Percentiles rank a stretch among this genome's conserved stretches.
Conservation (phyloP, 768 basidiomycete species). For the Leccinum barrowsii region DNA sequence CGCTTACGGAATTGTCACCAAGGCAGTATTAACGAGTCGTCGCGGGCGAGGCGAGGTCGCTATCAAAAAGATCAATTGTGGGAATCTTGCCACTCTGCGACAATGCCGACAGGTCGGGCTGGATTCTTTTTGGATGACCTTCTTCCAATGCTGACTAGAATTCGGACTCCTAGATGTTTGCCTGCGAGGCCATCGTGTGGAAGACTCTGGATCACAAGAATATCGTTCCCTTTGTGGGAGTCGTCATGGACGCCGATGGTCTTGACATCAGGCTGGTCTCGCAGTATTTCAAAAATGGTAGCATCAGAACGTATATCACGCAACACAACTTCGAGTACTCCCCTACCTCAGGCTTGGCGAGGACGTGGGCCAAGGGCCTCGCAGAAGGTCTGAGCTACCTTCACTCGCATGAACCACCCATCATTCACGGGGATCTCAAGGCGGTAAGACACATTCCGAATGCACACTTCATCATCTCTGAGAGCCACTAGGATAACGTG, state of each 20-base stretch:
- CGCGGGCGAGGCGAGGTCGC: conserved; percentile 10
- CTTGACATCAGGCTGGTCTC: conserved; percentile 23
- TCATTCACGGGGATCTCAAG: conserved; percentile 43
- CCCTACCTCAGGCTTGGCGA: background rate
- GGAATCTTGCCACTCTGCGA: background rate
- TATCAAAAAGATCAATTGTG: conserved; percentile 24
- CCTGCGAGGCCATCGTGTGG: conserved; percentile 30
- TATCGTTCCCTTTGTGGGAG: conserved; percentile 26
- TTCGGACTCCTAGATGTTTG: conserved; percentile 14
- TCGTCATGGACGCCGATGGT: conserved; percentile 3
- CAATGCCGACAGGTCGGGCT: conserved; percentile 13
- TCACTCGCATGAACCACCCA: conserved; percentile 22
- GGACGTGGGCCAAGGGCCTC: conserved; percentile 12
- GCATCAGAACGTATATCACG: conserved; percentile 10
- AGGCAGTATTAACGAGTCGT: conserved; percentile 9
- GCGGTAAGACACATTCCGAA: conserved; percentile 21
- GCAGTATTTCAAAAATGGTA: conserved; percentile 20
- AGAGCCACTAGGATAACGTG: conserved; percentile 21
- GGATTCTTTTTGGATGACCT: background rate
- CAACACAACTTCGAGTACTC: background rate
- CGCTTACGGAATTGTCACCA: conserved; percentile 20
- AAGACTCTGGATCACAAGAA: conserved; percentile 23
- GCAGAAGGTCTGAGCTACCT: conserved; percentile 24
- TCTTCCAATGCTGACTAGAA: conserved; percentile 1
- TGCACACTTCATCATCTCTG: background rate